Evolutionary conservation across 83 land plant genomes (phyloP).

Genomic region (Picea engelmannii): DNA sequence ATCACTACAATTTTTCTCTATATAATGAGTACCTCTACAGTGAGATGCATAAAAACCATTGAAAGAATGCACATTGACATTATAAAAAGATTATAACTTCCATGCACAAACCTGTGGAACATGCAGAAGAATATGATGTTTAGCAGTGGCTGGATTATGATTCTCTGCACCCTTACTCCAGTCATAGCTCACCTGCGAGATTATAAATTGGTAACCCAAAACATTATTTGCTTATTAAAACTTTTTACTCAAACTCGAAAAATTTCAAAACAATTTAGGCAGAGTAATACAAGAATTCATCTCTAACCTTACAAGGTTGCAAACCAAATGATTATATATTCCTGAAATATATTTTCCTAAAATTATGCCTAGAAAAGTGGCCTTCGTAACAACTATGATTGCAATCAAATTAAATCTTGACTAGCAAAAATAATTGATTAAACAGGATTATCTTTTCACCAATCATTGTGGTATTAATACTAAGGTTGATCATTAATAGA

Average conservation of each 20-base stretch:
- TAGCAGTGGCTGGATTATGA: slow-evolving; percentile 84
- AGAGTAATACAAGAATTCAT: not conserved
- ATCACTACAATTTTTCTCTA: not conserved
- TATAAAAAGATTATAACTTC: not conserved
- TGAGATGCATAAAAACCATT: slow-evolving; percentile 2
- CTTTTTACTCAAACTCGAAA: not conserved
- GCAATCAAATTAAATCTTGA: not conserved
- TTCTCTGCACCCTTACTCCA: slow-evolving; percentile 98
- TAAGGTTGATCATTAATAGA: not conserved
- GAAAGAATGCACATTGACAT: not conserved
- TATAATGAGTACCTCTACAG: not conserved
- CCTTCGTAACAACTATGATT: not conserved
- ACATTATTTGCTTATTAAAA: not conserved
- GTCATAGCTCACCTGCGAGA: slow-evolving; percentile 82
- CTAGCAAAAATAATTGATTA: not conserved
- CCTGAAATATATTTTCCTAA: not conserved
- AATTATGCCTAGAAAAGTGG: not conserved
- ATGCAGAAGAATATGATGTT: slow-evolving; percentile 74
- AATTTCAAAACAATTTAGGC: too few relatives aligned
- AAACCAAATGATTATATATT: not conserved
- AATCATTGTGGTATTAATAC: not conserved
- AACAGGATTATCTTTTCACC: not conserved
- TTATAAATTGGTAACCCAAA: not conserved
- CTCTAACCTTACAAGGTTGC: not conserved
- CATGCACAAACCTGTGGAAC: slow-evolving; percentile 58